Evolutionary conservation across 768 basidiomycete genomes (phyloP), one percentile per base, ranked within the genome.

Genomic region (Candolleomyces efflorescens): DNA sequence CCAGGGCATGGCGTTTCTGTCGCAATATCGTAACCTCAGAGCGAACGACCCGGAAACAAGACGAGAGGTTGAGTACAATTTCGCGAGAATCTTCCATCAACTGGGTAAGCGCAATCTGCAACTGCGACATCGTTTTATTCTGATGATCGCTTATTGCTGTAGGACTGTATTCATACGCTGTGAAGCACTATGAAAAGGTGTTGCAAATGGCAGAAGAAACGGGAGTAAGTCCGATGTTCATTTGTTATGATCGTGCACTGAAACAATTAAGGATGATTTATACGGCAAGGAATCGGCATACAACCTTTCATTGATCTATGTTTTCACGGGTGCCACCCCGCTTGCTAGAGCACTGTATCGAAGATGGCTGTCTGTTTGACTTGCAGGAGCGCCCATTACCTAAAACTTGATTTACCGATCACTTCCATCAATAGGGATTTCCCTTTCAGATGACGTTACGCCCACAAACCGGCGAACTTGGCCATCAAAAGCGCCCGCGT

Each of bases 11-110:
- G 92, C 90, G 0, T 97, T 94, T 69, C 70, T 98, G 23, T 80
- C 86, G 0, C 82, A 84, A 49, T 99, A 98, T 69, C 83, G 93
- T 17, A 75, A 77, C n/a, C 65, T 89, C 2, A 79, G 88, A 13
- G 76, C 74, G 44, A 71, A 63, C 1, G 73, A 75, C 49, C 68
- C 70, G 2, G 69, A 75, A 2, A 77, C 74, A 2, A 62, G 80
- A 22, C 81, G 84, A 26, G 95, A 98, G 69, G 87, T 96, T 3
- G 92, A 99, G 58, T 98, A 83, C 69, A 99, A 99, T 69, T 91
- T 95, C 66, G 96, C 89, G 0, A 79, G 96, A 47, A 83, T 86
- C 1, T 98, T 97, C 68, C 96, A 98, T 67, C 90, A 94, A 59
- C 76, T 97, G n/a, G 91, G 94, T 93, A 60, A 55, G 81, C 22